phyloP scores from a whole-genome alignment of 805 yeast genomes.

The Saccharomyces paradoxus region DNA sequence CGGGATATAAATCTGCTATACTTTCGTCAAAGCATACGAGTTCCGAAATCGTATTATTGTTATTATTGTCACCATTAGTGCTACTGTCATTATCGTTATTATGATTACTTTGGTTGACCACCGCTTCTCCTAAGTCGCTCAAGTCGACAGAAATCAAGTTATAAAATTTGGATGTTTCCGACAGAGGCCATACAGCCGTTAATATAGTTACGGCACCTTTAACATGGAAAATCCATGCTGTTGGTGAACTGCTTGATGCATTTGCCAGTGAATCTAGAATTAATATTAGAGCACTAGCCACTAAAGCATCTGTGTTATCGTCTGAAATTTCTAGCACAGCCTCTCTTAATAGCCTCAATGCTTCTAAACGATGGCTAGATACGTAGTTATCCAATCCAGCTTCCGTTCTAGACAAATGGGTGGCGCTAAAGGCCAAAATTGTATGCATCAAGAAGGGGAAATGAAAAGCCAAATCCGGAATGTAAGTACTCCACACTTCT shows the following conservation, averaged over 20 bases:
- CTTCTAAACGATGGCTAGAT: constrained; percentile 81
- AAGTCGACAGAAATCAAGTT: constrained; percentile 77
- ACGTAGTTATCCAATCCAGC: constrained; percentile 72
- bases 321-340: constrained; percentile 78
- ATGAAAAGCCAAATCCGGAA: constrained; percentile 80
- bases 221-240: constrained; percentile 95
- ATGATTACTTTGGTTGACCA: constrained; percentile 11
- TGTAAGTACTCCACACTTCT: constrained; percentile 78
- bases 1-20: constrained; percentile 80
- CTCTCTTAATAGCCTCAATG: constrained; percentile 68
- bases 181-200: constrained; percentile 90
- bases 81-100: background rate
- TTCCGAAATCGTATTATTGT: constrained; percentile 41
- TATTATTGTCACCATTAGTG: constrained; percentile 9
- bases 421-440: constrained; percentile 81
- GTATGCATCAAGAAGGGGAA: constrained; percentile 91
- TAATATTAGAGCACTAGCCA: constrained; percentile 80
- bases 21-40: constrained; percentile 79
- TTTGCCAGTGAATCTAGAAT: constrained; percentile 92
- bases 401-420: constrained; percentile 75
- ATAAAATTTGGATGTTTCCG: constrained; percentile 58
- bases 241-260: constrained; percentile 72
- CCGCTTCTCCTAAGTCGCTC: constrained; percentile 73
- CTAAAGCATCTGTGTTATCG: constrained; percentile 85
- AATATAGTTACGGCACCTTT: constrained; percentile 94